These are phyloP conservation scores for Pseudognaphalium luteoalbum DNA, from an alignment of 129 eudicot species.

Conservation along the genomic window DNA sequence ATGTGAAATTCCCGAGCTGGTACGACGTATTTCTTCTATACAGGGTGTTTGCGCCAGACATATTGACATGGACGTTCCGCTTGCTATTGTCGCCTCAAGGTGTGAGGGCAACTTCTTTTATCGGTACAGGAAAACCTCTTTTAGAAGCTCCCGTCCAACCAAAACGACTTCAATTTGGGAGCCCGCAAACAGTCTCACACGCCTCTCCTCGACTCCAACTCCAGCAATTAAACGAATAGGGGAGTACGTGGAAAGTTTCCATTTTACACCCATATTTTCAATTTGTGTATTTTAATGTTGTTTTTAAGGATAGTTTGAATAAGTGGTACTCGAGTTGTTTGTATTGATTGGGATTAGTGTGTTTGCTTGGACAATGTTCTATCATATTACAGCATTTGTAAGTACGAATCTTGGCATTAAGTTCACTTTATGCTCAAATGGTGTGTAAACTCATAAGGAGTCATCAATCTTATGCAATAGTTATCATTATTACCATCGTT, in stretches of 20 bases:
- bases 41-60: constrained; percentile 82
- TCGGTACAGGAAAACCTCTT: constrained; percentile 72
- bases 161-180: constrained; percentile 27
- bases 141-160: constrained; percentile 52
- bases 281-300: constrained; percentile 27
- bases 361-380: constrained; percentile 9
- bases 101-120: constrained; percentile 49
- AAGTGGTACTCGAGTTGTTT: constrained; percentile 19
- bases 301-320: constrained; percentile 21
- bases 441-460: not conserved
- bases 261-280: not conserved
- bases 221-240: constrained; percentile 15
- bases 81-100: constrained; percentile 52
- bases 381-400: not conserved
- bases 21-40: constrained; percentile 75
- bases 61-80: constrained; percentile 76
- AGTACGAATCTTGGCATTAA: not conserved
- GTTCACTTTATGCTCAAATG: not conserved
- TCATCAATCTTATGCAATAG: not conserved
- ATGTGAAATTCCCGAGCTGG: constrained; percentile 91
- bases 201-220: constrained; percentile 32
- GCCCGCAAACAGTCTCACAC: constrained; percentile 1
- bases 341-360: constrained; percentile 2
- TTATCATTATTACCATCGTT: too few species aligned
- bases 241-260: not conserved